phyloP scores from a whole-genome alignment of 2,329 filamentous ascomycete species.

The Exophiala xenobiotica region DNA sequence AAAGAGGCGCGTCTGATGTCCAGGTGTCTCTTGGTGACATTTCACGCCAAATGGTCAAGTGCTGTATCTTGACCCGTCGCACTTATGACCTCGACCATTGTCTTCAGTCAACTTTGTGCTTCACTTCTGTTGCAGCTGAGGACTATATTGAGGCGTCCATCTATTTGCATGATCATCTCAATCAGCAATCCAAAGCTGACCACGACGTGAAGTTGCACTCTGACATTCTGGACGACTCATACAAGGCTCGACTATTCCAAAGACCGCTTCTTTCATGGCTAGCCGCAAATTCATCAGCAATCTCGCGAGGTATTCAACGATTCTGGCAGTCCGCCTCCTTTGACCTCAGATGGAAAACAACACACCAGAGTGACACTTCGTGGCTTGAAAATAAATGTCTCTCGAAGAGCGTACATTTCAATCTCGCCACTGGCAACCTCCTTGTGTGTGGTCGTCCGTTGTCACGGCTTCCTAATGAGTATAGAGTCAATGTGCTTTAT shows the following conservation, averaged over 20 bases:
- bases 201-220: not conserved
- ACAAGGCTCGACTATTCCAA: not conserved
- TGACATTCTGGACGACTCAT: slow-evolving; percentile 20
- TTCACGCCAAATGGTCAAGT: slow-evolving; percentile 39
- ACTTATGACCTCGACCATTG: slow-evolving; percentile 6
- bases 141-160: slow-evolving; percentile 25
- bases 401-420: slow-evolving; percentile 31
- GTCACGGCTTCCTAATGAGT: slow-evolving; percentile 33
- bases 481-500: slow-evolving; percentile 30
- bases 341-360: slow-evolving; percentile 22
- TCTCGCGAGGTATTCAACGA: slow-evolving; percentile 13
- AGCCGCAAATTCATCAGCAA: slow-evolving; percentile 23
- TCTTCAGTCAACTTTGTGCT: slow-evolving; percentile 1
- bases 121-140: slow-evolving; percentile 18
- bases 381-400: slow-evolving; percentile 12
- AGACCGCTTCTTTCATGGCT: slow-evolving; percentile 27
- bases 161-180: slow-evolving; percentile 10
- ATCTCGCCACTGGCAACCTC: slow-evolving; percentile 37
- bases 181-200: not conserved
- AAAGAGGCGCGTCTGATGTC: slow-evolving; percentile 32
- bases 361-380: not conserved
- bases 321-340: slow-evolving; percentile 24
- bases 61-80: slow-evolving; percentile 43
- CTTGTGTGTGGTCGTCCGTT: slow-evolving; percentile 36
- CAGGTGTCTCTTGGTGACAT: slow-evolving; percentile 35